phyloP scores from a whole-genome alignment of 306 rosid species.

The Ormosia semicastrata region DNA sequence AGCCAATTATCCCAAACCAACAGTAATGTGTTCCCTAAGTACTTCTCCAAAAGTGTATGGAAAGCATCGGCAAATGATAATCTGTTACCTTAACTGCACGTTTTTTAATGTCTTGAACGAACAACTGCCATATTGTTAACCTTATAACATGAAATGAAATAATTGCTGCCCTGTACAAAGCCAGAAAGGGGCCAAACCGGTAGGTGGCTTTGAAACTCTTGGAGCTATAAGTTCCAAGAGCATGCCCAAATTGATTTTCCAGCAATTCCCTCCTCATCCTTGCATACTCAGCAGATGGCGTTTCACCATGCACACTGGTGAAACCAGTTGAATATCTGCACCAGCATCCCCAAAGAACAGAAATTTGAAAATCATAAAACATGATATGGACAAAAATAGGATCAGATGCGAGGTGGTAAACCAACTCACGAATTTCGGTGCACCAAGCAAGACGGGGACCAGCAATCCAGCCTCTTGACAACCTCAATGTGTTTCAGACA shows the following conservation, averaged over 20 bases:
- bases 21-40: background rate
- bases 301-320: constrained; percentile 90
- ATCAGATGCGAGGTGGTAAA: background rate
- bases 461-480: constrained; percentile 35
- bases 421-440: constrained; percentile 63
- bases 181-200: constrained; percentile 82
- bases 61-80: constrained; percentile 19
- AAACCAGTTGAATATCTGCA: constrained; percentile 78
- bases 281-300: constrained; percentile 90
- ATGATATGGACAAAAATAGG: background rate
- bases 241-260: constrained; percentile 76
- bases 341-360: constrained; percentile 27
- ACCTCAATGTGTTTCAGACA: constrained; percentile 35
- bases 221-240: constrained; percentile 68
- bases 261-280: constrained; percentile 83
- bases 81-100: constrained; percentile 76
- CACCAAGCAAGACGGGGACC: constrained; percentile 40
- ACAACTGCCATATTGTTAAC: constrained; percentile 70
- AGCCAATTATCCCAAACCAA: constrained; percentile 9
- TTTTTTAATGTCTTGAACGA: constrained; percentile 59
- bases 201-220: constrained; percentile 59
- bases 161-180: constrained; percentile 83
- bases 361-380: background rate
- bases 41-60: background rate
- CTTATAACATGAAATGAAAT: constrained; percentile 80